Conservation (phyloP, 768 basidiomycete species). For the Atractiella rhizophila region DNA sequence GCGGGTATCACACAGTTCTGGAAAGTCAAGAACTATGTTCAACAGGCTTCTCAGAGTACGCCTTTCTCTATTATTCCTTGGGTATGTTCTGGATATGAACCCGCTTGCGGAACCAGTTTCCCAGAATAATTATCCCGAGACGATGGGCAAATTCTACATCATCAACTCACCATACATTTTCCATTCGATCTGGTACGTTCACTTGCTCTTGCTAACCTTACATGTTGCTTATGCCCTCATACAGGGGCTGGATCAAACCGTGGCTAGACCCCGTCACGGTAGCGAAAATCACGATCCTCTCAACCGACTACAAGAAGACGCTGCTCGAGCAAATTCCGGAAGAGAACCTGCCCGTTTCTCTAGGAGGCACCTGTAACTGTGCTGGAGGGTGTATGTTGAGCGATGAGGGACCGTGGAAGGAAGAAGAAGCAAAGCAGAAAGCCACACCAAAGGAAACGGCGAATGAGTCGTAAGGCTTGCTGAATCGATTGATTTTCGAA, state of each 20-base stretch:
- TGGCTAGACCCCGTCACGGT: conserved; percentile 94
- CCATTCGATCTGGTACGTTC: conserved; percentile 57
- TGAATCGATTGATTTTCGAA: no score
- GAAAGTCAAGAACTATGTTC: conserved; percentile 76
- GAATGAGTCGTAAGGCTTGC: no score
- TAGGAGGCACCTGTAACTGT: conserved; percentile 57
- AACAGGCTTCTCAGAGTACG: conserved; percentile 30
- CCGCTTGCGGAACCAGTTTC: conserved; percentile 29
- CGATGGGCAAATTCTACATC: conserved; percentile 93
- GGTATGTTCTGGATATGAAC: background rate
- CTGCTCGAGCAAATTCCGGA: conserved; percentile 55
- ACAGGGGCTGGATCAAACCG: conserved; percentile 63
- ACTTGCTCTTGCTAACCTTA: conserved; percentile 82
- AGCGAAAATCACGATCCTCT: conserved; percentile 71
- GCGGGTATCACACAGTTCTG: conserved; percentile 50
- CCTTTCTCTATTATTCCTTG: background rate
- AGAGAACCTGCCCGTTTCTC: conserved; percentile 59
- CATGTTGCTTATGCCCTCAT: no score
- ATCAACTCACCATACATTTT: conserved; percentile 89
- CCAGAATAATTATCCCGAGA: conserved; percentile 71
- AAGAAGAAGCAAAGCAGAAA: no score
- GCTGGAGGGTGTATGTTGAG: conserved; percentile 56
- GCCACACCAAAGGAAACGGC: no score
- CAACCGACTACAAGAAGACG: conserved; percentile 45
- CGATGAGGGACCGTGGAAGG: conserved; percentile 80